phyloP scores from a whole-genome alignment of 345 rosid species.

The Brassica rapa region DNA sequence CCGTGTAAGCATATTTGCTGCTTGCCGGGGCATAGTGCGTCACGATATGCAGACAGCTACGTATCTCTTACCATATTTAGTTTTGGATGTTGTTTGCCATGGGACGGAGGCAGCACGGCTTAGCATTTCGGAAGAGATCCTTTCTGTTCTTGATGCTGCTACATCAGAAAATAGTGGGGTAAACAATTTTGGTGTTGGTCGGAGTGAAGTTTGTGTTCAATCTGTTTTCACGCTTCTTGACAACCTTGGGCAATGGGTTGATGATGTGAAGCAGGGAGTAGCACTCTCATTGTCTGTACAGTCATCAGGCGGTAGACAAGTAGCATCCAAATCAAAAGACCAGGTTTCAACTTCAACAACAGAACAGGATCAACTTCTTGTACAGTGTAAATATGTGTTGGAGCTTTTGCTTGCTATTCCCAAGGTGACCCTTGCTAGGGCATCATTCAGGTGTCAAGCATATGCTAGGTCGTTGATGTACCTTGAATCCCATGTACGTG shows the following conservation, averaged over 20 bases:
- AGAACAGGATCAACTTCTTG: slow-evolving; percentile 72
- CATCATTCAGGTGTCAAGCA: slow-evolving; percentile 91
- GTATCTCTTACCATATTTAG: slow-evolving; percentile 90
- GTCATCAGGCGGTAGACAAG: slow-evolving; percentile 61
- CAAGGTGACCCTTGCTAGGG: slow-evolving; percentile 86
- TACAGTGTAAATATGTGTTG: slow-evolving; percentile 83
- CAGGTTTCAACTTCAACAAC: slow-evolving; percentile 49
- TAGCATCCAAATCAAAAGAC: slow-evolving; percentile 59
- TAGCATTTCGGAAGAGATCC: slow-evolving; percentile 83
- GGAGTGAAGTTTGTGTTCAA: slow-evolving; percentile 93
- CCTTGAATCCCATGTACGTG: slow-evolving; percentile 88
- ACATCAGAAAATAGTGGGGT: slow-evolving; percentile 69
- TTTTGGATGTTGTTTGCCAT: slow-evolving; percentile 83
- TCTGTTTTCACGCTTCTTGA: slow-evolving; percentile 95
- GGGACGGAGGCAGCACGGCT: slow-evolving; percentile 80
- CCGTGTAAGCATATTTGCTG: slow-evolving; percentile 80
- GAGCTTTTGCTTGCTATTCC: slow-evolving; percentile 85
- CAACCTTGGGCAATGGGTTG: slow-evolving; percentile 99
- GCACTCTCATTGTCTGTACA: slow-evolving; percentile 73
- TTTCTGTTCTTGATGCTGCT: slow-evolving; percentile 88
- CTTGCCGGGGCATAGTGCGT: slow-evolving; percentile 96
- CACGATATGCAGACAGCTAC: slow-evolving; percentile 93
- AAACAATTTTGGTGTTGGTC: slow-evolving; percentile 59
- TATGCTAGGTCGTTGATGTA: slow-evolving; percentile 97
- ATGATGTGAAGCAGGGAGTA: slow-evolving; percentile 78